Conservation (phyloP, 2,329 filamentous ascomycete genomes). For the Colletotrichum musae region DNA sequence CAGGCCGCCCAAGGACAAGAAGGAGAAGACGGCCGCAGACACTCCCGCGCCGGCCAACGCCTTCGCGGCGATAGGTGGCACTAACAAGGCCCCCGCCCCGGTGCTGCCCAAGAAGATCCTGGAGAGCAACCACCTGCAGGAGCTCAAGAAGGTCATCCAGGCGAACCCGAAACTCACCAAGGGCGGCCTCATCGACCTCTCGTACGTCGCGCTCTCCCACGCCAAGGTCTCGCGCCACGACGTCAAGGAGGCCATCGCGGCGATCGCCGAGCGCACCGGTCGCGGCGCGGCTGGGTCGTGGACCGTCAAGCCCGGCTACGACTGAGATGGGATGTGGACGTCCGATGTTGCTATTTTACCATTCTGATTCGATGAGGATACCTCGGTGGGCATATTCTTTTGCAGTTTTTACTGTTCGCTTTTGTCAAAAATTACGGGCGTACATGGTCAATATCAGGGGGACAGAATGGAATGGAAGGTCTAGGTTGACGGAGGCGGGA, state of each 20-base stretch:
- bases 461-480: background rate
- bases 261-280: conserved; percentile 30
- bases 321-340: background rate
- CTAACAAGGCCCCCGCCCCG: conserved; percentile 9
- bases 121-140: conserved; percentile 50
- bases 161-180: conserved; percentile 41
- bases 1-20: conserved; percentile 3
- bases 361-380: conserved; percentile 38
- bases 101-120: conserved; percentile 45
- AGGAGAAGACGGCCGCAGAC: conserved; percentile 54
- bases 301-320: conserved; percentile 28
- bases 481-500: background rate
- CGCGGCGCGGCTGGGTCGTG: conserved; percentile 26
- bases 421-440: conserved; percentile 19
- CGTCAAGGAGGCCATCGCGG: conserved; percentile 39
- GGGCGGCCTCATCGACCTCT: conserved; percentile 39
- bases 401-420: conserved; percentile 6
- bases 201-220: conserved; percentile 37
- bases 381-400: conserved; percentile 19
- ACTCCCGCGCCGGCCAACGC: conserved; percentile 51
- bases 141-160: conserved; percentile 57
- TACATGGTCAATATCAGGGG: conserved; percentile 5
- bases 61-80: conserved; percentile 51
- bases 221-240: conserved; percentile 41
- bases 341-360: conserved; percentile 17